Conservation (phyloP, 1,284 basidiomycete species). For the Irpex sp. region DNA sequence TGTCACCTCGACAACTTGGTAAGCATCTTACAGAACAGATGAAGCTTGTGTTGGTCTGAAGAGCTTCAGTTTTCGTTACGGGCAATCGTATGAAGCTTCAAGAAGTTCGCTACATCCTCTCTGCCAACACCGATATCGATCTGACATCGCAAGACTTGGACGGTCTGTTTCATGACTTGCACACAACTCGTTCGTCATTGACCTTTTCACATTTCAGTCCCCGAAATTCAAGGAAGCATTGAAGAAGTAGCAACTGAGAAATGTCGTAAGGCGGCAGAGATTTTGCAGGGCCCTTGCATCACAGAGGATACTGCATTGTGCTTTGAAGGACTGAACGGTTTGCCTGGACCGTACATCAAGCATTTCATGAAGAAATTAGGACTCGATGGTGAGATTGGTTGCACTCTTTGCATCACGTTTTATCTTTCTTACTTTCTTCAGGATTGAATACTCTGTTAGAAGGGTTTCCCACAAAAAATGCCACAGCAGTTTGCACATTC, state of each 20-base stretch:
- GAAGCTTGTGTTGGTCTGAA: background rate
- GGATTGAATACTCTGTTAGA: conserved; percentile 86
- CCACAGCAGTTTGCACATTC: conserved; percentile 93
- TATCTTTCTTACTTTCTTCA: conserved; percentile 6
- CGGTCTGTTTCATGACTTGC: conserved; percentile 38
- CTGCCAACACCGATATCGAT: conserved; percentile 48
- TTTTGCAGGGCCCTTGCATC: conserved; percentile 84
- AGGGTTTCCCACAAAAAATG: conserved; percentile 80
- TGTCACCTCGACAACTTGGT: conserved; percentile 8
- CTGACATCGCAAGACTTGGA: conserved; percentile 70
- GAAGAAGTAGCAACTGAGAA: conserved; percentile 90
- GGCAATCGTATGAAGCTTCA: conserved; percentile 93
- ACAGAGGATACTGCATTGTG: conserved; percentile 97
- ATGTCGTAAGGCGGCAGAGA: conserved; percentile 80
- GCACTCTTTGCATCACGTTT: background rate
- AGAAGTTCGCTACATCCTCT: conserved; percentile 83
- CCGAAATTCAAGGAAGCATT: conserved; percentile 93
- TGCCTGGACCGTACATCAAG: conserved; percentile 98
- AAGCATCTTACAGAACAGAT: background rate
- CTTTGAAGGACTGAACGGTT: conserved; percentile 84
- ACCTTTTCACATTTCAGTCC: conserved; percentile 48
- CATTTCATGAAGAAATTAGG: conserved; percentile 81
- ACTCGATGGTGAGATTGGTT: conserved; percentile 52
- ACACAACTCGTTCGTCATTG: conserved; percentile 14
- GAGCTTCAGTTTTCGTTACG: conserved; percentile 79